These are phyloP conservation scores for Penicillium lagena DNA, from an alignment of 495 filamentous ascomycete species.

Conservation along the genomic window DNA sequence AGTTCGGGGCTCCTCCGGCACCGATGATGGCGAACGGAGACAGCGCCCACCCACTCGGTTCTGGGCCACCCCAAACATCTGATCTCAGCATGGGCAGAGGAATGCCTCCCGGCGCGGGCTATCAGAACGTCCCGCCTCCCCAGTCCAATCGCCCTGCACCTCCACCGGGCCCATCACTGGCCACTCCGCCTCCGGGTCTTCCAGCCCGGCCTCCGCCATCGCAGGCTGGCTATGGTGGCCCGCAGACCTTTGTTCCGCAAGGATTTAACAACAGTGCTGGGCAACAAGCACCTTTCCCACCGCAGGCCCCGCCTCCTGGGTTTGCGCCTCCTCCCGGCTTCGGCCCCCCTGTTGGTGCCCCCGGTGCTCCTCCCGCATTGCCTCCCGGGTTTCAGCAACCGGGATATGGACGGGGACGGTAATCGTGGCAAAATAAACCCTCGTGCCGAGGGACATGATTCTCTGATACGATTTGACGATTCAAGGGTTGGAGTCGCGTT, in stretches of 20 bases:
- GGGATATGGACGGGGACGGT: slow-evolving; percentile 38
- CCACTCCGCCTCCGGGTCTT: slow-evolving; percentile 66
- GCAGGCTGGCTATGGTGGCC: slow-evolving; percentile 70
- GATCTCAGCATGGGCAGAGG: slow-evolving; percentile 31
- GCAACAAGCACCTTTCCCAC: slow-evolving; percentile 31
- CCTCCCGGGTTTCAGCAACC: slow-evolving; percentile 47
- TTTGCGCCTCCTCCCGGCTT: slow-evolving; percentile 53
- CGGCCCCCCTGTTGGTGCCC: slow-evolving; percentile 25
- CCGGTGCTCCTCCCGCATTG: slow-evolving; percentile 33
- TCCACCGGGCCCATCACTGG: slow-evolving; percentile 40
- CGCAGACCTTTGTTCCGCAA: slow-evolving; percentile 59
- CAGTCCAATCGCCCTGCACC: slow-evolving; percentile 32
- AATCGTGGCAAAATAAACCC: slow-evolving; percentile 4
- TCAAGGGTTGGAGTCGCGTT: neutral
- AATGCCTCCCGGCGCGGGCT: slow-evolving; percentile 26
- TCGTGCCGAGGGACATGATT: no score
- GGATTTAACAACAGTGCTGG: slow-evolving; percentile 40
- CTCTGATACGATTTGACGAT: slow-evolving; percentile 6
- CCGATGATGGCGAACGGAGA: slow-evolving; percentile 53
- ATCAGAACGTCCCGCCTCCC: slow-evolving; percentile 33
- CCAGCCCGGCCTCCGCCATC: slow-evolving; percentile 76
- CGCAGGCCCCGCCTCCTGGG: slow-evolving; percentile 46
- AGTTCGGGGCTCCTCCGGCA: slow-evolving; percentile 24
- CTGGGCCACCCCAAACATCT: slow-evolving; percentile 15
- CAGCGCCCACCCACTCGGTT: slow-evolving; percentile 33